Evolutionary conservation across 306 rosid species (phyloP).

Genomic region (Mimosa pudica): DNA sequence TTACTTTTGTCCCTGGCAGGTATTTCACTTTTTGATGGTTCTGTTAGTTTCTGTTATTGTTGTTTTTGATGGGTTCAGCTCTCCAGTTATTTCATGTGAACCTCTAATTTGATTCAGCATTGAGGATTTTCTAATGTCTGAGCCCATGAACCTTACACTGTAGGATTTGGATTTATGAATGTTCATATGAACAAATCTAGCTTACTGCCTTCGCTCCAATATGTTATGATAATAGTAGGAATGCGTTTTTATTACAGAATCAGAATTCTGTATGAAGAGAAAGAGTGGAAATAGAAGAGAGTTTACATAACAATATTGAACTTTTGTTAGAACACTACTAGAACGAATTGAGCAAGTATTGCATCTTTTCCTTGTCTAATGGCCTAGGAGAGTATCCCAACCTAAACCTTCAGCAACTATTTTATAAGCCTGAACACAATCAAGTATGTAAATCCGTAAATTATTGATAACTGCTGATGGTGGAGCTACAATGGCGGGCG

Average conservation of each 20-base stretch:
- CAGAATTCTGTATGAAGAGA: too few relatives aligned
- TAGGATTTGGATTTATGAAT: not conserved
- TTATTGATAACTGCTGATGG: not conserved
- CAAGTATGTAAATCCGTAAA: not conserved
- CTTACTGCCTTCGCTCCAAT: not conserved
- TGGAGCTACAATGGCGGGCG: not conserved
- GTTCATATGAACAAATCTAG: not conserved
- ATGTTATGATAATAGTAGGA: too few relatives aligned
- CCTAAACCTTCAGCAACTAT: not conserved
- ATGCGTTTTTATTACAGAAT: too few relatives aligned
- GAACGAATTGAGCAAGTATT: not conserved
- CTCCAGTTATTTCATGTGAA: not conserved
- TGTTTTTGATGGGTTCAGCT: not conserved
- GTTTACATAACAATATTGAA: too few relatives aligned
- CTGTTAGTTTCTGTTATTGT: not conserved
- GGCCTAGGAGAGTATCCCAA: not conserved
- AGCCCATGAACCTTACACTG: not conserved
- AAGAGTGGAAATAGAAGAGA: too few relatives aligned
- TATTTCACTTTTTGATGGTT: slow-evolving; percentile 33
- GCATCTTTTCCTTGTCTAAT: not conserved
- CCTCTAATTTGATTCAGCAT: slow-evolving; percentile 7
- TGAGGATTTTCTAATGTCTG: slow-evolving; percentile 6
- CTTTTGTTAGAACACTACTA: not conserved
- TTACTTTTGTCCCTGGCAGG: slow-evolving; percentile 97
- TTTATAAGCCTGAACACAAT: not conserved